Evolutionary conservation across 1,284 basidiomycete species (phyloP).

Genomic region (Boletellus deceptivus): DNA sequence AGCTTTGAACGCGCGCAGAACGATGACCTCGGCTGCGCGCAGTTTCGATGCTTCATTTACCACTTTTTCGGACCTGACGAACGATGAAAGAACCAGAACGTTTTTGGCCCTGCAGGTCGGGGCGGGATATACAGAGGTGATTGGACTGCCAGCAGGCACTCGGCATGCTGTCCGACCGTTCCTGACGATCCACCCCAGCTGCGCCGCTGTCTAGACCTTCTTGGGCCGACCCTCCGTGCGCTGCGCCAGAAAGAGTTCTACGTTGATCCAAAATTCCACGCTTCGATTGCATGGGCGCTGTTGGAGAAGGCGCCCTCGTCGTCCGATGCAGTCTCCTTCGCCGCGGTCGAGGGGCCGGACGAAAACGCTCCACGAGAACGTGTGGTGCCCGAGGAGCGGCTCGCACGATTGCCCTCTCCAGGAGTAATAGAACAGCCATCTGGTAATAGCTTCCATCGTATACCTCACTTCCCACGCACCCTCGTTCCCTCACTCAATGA

Average conservation of each 20-base stretch:
- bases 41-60: conserved; percentile 76
- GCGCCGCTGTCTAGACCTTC: conserved; percentile 45
- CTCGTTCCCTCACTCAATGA: conserved; percentile 50
- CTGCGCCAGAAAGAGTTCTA: conserved; percentile 76
- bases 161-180: background rate
- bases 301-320: conserved; percentile 32
- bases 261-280: conserved; percentile 70
- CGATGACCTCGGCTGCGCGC: conserved; percentile 13
- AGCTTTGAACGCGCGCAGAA: conserved; percentile 5
- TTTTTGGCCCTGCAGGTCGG: conserved; percentile 77
- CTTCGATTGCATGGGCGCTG: conserved; percentile 79
- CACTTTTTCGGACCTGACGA: conserved; percentile 63
- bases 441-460: conserved; percentile 40
- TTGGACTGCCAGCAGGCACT: conserved; percentile 7
- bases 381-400: conserved; percentile 4
- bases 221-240: conserved; percentile 51
- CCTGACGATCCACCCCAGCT: conserved; percentile 44
- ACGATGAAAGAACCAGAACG: conserved; percentile 75
- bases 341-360: background rate
- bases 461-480: conserved; percentile 49
- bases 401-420: conserved; percentile 3
- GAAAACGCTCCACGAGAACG: conserved; percentile 1
- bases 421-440: conserved; percentile 9
- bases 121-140: conserved; percentile 70
- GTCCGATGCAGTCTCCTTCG: conserved; percentile 2